Evolutionary conservation across 768 basidiomycete genomes (phyloP), one percentile per base, ranked within the genome.

Genomic region (Fibroporia radiculosa): DNA sequence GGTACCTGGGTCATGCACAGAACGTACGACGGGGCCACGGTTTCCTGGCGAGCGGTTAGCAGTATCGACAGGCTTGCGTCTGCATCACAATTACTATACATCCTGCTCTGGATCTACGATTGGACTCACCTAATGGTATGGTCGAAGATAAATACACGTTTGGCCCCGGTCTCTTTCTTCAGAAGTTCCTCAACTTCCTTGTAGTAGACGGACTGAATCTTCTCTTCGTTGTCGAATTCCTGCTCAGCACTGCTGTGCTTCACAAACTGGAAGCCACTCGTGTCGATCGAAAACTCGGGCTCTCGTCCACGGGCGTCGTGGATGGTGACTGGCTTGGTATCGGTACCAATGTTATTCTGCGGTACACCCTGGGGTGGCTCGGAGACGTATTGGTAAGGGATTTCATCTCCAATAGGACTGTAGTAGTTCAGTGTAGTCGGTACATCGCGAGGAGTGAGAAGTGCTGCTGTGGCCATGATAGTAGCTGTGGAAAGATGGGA

Each of bases 261-360:
- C 0, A 60, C 62, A 47, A 67, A 67, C 50, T 67, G 53, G 56
- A 75, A 75, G n/a, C 74, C 73, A n/a, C 65, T 63, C 40, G 56
- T 55, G 42, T 73, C 71, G 31, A 69, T 59, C 1, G 45, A 47
- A 27, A 47, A 40, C 31, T 46, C 48, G 37, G 55, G 40, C 48
- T 63, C 62, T 34, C 54, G 48, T 0, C 61, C 63, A 23, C 64
- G 64, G 10, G 58, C 56, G 41, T 65, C 62, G 46, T 59, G 59
- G 23, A 65, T 45, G 28, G 57, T 44, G n/a, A 53, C 52, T 16
- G 55, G 49, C 38, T 57, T 48, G 25, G 53, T 43, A 22, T 65
- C 62, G 3, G 44, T 22, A 16, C 59, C 58, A 20, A 68, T 24
- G 48, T 70, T 70, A 36, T 51, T 42, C 45, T 53, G 48, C n/a